Percentiles rank a stretch among this genome's conserved stretches.
These are phyloP conservation scores for Stellera chamaejasme DNA, from an alignment of 345 rosid species.

Conservation along the genomic window DNA sequence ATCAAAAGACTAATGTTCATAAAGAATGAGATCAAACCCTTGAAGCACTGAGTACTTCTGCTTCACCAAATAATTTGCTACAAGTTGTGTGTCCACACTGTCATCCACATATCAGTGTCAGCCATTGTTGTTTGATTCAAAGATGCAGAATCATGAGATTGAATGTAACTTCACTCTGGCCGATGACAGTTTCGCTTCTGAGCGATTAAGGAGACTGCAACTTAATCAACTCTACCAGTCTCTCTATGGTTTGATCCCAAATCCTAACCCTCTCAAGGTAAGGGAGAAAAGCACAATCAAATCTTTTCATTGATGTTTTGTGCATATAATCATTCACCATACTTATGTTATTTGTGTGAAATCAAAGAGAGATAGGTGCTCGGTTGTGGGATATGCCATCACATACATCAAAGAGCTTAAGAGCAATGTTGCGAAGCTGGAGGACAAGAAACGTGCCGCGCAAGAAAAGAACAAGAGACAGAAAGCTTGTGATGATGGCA, in stretches of 20 bases:
- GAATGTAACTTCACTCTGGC: too few species aligned
- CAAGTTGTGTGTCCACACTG: too few species aligned
- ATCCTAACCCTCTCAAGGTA: slow-evolving; percentile 67
- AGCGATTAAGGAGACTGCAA: slow-evolving; percentile 55
- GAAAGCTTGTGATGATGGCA: slow-evolving; percentile 35
- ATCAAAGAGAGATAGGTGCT: slow-evolving; percentile 55
- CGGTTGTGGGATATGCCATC: slow-evolving; percentile 68
- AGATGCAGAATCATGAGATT: too few species aligned
- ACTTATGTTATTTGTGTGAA: too few species aligned
- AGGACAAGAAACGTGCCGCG: slow-evolving; percentile 42
- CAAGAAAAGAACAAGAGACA: slow-evolving; percentile 38
- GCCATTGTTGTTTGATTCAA: too few species aligned
- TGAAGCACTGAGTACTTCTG: too few species aligned
- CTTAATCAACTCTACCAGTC: slow-evolving; percentile 46
- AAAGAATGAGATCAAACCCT: too few species aligned
- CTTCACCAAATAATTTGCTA: too few species aligned
- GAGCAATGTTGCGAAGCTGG: slow-evolving; percentile 48
- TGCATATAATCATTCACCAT: too few species aligned
- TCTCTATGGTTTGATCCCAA: slow-evolving; percentile 30
- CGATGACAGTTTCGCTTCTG: slow-evolving; percentile 24
- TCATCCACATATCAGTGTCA: too few species aligned
- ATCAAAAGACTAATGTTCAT: too few species aligned
- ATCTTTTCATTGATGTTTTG: not conserved
- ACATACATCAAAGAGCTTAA: slow-evolving; percentile 65
- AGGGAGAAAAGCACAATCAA: not conserved